These are phyloP conservation scores for Boletellus deceptivus DNA, from an alignment of 1,284 basidiomycete species.

Conservation along the genomic window DNA sequence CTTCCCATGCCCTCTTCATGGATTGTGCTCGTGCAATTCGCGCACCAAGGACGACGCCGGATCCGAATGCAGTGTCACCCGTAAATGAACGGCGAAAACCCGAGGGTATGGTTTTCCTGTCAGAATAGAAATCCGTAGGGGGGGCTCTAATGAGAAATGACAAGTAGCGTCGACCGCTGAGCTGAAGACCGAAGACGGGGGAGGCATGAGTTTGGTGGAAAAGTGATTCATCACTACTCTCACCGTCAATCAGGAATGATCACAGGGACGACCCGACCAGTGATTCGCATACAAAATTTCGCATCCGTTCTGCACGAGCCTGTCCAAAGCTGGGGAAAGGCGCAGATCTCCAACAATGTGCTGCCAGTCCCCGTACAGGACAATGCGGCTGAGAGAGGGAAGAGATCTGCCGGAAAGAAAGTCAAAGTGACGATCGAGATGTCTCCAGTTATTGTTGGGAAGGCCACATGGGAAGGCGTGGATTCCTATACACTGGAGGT, in stretches of 20 bases:
- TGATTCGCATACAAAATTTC: conserved; percentile 13
- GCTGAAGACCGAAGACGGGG: background rate
- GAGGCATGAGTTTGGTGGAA: background rate
- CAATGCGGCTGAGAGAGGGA: conserved; percentile 39
- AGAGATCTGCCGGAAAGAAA: conserved; percentile 38
- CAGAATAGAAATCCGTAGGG: too few species aligned
- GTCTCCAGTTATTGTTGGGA: conserved; percentile 39
- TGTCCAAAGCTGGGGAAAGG: conserved; percentile 25
- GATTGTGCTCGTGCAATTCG: too few species aligned
- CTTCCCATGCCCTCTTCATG: too few species aligned
- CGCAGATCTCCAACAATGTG: conserved; percentile 34
- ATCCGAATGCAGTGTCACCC: too few species aligned
- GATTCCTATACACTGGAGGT: conserved; percentile 47
- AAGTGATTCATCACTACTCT: background rate
- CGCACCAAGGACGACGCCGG: too few species aligned
- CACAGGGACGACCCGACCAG: conserved; percentile 12
- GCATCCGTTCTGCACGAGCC: conserved; percentile 23
- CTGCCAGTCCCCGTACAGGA: conserved; percentile 53
- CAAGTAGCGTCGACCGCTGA: background rate
- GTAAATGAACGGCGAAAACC: too few species aligned
- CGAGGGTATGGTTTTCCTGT: too few species aligned
- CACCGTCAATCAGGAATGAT: conserved; percentile 21
- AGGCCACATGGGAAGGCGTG: conserved; percentile 47
- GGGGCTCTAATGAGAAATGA: background rate
- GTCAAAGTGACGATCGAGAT: conserved; percentile 47